These are phyloP conservation scores for Ilex aquifolium DNA, from an alignment of 257 asterid genomes.

Conservation along the genomic window DNA sequence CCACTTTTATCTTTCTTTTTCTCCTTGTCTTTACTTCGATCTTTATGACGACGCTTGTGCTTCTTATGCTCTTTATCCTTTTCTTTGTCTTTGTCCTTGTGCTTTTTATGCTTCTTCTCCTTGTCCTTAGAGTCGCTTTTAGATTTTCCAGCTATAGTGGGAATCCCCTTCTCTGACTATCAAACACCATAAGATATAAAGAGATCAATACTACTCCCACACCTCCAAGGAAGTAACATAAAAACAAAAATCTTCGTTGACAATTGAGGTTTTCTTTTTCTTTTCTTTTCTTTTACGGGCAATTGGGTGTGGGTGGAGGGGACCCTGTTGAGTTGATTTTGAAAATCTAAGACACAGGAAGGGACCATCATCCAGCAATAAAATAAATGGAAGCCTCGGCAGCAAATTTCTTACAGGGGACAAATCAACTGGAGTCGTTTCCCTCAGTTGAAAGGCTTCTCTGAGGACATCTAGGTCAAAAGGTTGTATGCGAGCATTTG, in stretches of 20 bases:
- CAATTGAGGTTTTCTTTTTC: background rate
- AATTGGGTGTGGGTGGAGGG: background rate
- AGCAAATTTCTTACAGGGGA: conserved; percentile 54
- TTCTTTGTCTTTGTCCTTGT: conserved; percentile 69
- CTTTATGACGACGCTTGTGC: conserved; percentile 96
- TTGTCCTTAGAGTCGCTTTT: conserved; percentile 78
- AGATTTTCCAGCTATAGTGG: conserved; percentile 75
- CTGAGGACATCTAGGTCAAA: conserved; percentile 68
- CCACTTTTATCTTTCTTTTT: conserved; percentile 76
- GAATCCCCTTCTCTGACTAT: conserved; percentile 90
- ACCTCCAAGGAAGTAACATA: background rate
- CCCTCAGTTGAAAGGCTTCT: conserved; percentile 87
- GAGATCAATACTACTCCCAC: conserved; percentile 17
- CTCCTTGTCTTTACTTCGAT: conserved; percentile 95
- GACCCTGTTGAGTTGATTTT: background rate
- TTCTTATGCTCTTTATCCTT: conserved; percentile 85
- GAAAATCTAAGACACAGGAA: background rate
- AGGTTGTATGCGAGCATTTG: conserved; percentile 58
- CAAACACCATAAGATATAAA: conserved; percentile 22
- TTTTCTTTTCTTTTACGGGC: too few species aligned
- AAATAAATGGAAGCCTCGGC: conserved; percentile 9
- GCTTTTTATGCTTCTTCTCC: conserved; percentile 94
- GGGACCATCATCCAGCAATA: conserved; percentile 10
- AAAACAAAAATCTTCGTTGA: conserved; percentile 1
- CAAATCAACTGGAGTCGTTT: conserved; percentile 69